Evolutionary conservation across 805 yeast species (phyloP), one percentile per base, ranked within the genome.

Genomic region (Maudiozyma pseudohumilis): DNA sequence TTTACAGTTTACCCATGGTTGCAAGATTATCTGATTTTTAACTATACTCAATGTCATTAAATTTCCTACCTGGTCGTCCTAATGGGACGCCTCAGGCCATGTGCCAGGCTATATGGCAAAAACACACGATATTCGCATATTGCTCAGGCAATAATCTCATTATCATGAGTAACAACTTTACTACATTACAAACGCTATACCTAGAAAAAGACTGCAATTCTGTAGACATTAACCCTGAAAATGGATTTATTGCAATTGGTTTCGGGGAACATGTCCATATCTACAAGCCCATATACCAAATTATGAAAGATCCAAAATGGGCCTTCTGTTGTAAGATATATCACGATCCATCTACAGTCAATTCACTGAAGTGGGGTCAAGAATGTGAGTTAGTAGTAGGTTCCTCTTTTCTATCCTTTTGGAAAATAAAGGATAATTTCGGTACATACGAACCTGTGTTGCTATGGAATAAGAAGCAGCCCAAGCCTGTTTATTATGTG

Each of bases 91-190:
- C 64, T 11, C 72, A 72, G 45, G 64, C 85, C 1, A 70, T 76
- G 18, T 65, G 74, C 29, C 79, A 76, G 42, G 71, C 68, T 6
- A 60, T 63, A 27, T 86, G 95, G 95, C 75, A 74, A 39, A 66
- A 67, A 9, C 75, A 74, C 41, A 71, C 75, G 36, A 59, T 86
- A 2, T 60, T 82, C 24, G 77, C 76, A 1, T 89, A 89, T 55
- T 82, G 87, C 40, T 84, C 96, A 1, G 96, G 95, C 0, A 86
- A 86, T 60, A 86, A 85, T 55, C 65, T 89, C 46, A 81, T 89
- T 24, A 69, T 82, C 4, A 54, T 78, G 3, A 66, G 80, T 6
- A 69, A 72, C 42, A 64, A 69, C 33, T 63, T 68, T 40, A 58
- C 62, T 18, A 61, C 80, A 42, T 60, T 87, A 13, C 97, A 89